phyloP scores from a whole-genome alignment of 129 eudicot species.

The Scalesia atractyloides region DNA sequence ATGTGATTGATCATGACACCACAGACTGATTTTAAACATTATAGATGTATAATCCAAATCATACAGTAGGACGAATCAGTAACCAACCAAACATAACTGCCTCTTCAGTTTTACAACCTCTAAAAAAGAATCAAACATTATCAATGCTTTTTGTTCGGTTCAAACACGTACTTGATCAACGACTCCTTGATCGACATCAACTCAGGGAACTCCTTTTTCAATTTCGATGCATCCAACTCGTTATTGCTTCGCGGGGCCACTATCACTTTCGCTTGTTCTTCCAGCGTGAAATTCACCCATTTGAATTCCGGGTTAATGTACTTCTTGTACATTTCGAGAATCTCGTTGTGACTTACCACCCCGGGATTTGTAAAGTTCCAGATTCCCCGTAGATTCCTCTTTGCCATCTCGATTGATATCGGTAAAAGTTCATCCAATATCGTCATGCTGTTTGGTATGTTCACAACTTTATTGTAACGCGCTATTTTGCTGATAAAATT shows the following conservation, averaged over 20 bases:
- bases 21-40: slow-evolving; percentile 25
- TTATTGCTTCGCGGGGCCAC: slow-evolving; percentile 92
- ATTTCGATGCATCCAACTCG: slow-evolving; percentile 86
- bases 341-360: slow-evolving; percentile 92
- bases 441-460: slow-evolving; percentile 98
- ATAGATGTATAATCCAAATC: slow-evolving; percentile 36
- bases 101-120: slow-evolving; percentile 17
- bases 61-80: slow-evolving; percentile 16
- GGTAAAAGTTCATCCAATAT: slow-evolving; percentile 94
- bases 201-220: slow-evolving; percentile 90
- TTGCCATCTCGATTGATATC: slow-evolving; percentile 94
- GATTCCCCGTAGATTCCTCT: slow-evolving; percentile 77
- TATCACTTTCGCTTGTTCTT: slow-evolving; percentile 92
- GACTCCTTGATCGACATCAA: slow-evolving; percentile 85
- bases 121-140: slow-evolving; percentile 14
- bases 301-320: slow-evolving; percentile 74
- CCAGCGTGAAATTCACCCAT: slow-evolving; percentile 79
- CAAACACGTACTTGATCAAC: slow-evolving; percentile 90
- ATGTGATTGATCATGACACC: slow-evolving; percentile 6
- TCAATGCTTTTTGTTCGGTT: slow-evolving; percentile 70
- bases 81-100: slow-evolving; percentile 18
- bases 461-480: slow-evolving; percentile 79
- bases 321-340: slow-evolving; percentile 84
- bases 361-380: slow-evolving; percentile 99
- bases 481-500: slow-evolving; percentile 93